These are phyloP conservation scores for Pelargonium citronellum DNA, from an alignment of 441 rosid genomes.

Conservation along the genomic window DNA sequence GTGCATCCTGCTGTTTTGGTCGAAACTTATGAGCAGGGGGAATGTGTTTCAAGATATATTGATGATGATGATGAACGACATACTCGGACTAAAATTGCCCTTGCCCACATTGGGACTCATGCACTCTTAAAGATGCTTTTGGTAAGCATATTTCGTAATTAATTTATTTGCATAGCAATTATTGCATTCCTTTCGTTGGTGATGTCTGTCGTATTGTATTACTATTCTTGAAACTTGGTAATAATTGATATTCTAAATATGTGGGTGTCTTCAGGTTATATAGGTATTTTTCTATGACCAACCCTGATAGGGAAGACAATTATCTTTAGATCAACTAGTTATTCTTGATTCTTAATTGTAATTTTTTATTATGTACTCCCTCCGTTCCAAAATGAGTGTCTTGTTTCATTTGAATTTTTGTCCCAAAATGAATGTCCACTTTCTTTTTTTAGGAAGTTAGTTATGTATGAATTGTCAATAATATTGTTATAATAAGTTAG, in stretches of 20 bases:
- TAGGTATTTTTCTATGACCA: not conserved
- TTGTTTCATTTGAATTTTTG: too few species aligned
- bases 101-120: conserved; percentile 98
- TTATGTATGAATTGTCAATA: too few species aligned
- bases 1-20: conserved; percentile 99
- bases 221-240: not conserved
- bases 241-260: not conserved
- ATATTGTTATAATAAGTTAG: too few species aligned
- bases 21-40: conserved; percentile 95
- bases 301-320: not conserved
- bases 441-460: too few species aligned
- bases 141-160: conserved; percentile 34
- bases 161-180: not conserved
- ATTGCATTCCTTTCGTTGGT: not conserved
- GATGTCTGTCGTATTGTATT: not conserved
- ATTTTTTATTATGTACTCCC: not conserved
- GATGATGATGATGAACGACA: conserved; percentile 62
- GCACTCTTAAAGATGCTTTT: conserved; percentile 98
- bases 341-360: not conserved
- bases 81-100: conserved; percentile 62
- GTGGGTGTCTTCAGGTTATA: not conserved
- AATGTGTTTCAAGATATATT: conserved; percentile 73
- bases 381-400: too few species aligned
- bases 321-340: not conserved
- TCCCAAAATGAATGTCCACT: too few species aligned